Conservation (phyloP, 352 stramenopile species). For the Ophiocytium majus region DNA sequence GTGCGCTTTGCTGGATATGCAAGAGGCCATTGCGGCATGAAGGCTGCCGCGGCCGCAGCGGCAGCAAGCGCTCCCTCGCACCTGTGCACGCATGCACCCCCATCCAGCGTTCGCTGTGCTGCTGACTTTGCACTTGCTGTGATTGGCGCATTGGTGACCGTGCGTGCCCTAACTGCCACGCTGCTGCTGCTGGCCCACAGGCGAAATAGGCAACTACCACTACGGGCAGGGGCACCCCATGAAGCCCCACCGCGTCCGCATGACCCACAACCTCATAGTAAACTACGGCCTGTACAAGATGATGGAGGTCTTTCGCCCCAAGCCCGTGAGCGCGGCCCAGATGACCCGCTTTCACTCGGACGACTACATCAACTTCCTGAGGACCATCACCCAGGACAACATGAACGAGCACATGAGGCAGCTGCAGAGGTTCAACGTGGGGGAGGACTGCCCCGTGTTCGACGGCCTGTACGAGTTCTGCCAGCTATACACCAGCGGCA, state of each 20-base stretch:
- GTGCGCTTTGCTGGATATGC: constrained; percentile 25
- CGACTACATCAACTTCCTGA: constrained; percentile 99
- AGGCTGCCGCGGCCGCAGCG: not conserved
- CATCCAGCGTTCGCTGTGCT: not conserved
- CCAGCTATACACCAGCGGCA: constrained; percentile 93
- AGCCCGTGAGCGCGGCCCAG: constrained; percentile 88
- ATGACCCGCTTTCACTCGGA: constrained; percentile 99
- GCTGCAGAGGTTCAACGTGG: constrained; percentile 88
- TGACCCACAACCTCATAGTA: constrained; percentile 99
- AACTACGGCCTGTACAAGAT: constrained; percentile 98
- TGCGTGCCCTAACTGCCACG: constrained; percentile 3
- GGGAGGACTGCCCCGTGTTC: constrained; percentile 99
- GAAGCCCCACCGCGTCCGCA: constrained; percentile 95
- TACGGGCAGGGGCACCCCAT: constrained; percentile 87
- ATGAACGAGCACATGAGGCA: constrained; percentile 77
- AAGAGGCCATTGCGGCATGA: constrained; percentile 19
- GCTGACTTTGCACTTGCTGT: not conserved
- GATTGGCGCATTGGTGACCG: not conserved
- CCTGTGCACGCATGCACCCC: constrained; percentile 2
- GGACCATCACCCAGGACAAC: constrained; percentile 95
- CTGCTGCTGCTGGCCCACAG: constrained; percentile 36
- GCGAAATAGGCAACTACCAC: constrained; percentile 97
- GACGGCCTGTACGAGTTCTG: constrained; percentile 98
- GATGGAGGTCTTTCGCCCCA: constrained; percentile 97
- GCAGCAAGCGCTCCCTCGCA: not conserved